A percentile compares a stretch with the other conserved stretches of the same genome.
phyloP scores from a whole-genome alignment of 163 green algal species.

The Prototheca wickerhamii region DNA sequence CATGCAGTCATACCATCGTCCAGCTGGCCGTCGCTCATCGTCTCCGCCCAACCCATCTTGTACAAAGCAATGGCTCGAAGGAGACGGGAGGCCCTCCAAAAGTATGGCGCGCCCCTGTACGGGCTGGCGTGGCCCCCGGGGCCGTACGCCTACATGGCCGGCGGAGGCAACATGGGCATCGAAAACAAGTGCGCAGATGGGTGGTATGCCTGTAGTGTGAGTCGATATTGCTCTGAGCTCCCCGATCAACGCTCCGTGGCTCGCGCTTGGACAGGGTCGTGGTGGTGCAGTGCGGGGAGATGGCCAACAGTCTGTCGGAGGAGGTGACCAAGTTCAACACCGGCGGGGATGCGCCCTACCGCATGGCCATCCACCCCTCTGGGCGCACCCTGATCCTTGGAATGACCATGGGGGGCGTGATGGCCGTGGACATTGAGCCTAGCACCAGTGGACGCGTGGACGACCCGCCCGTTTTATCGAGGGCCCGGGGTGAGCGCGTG shows the following conservation, averaged over 20 bases:
- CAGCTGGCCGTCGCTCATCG: not conserved
- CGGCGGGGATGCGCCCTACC: conserved; percentile 27
- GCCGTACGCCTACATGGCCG: conserved; percentile 27
- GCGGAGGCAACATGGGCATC: conserved; percentile 31
- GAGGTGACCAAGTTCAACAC: conserved; percentile 30
- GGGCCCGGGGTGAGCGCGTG: no score
- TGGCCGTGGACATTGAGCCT: conserved; percentile 20
- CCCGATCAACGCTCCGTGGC: not conserved
- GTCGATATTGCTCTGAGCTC: not conserved
- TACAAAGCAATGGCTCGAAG: not conserved
- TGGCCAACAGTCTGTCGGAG: conserved; percentile 15
- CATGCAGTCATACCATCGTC: not conserved
- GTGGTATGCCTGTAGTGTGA: not conserved
- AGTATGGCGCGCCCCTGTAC: conserved; percentile 21
- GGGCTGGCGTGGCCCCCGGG: conserved; percentile 22
- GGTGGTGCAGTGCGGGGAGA: conserved; percentile 8
- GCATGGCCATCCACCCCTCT: conserved; percentile 26
- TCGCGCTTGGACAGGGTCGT: conserved; percentile 16
- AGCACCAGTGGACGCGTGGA: not conserved
- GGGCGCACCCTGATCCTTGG: conserved; percentile 23
- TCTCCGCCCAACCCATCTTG: not conserved
- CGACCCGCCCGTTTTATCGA: no score
- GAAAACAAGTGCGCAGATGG: conserved; percentile 35
- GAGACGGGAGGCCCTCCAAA: not conserved
- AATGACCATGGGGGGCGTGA: conserved; percentile 23